These are phyloP conservation scores for Xylaria sp. DNA, from an alignment of 2,329 filamentous ascomycete genomes.

Conservation along the genomic window DNA sequence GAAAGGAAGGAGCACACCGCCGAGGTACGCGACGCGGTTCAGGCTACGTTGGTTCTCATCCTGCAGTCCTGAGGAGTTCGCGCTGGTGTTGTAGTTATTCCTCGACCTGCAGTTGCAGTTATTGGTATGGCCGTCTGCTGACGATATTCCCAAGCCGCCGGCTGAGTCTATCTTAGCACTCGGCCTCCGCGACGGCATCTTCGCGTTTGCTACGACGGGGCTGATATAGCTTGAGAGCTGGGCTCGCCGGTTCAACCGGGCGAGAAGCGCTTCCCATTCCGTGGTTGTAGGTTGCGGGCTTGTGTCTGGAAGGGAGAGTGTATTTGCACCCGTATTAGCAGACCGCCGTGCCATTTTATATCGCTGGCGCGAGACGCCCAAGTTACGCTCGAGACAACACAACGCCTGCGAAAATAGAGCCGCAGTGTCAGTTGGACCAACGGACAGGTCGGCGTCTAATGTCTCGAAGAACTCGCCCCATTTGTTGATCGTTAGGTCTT, in stretches of 20 bases:
- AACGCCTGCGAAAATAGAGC: conserved; percentile 48
- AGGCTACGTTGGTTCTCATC: conserved; percentile 55
- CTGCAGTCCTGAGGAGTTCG: background rate
- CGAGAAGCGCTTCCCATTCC: conserved; percentile 50
- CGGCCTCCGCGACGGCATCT: conserved; percentile 13
- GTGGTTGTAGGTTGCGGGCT: background rate
- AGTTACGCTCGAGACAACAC: conserved; percentile 52
- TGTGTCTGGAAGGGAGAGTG: background rate
- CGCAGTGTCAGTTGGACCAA: conserved; percentile 17
- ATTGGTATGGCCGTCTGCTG: conserved; percentile 3
- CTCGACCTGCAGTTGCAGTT: background rate
- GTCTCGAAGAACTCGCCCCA: conserved; percentile 54
- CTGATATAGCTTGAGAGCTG: conserved; percentile 41
- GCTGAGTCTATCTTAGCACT: background rate
- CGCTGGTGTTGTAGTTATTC: background rate
- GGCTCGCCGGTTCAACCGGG: conserved; percentile 46
- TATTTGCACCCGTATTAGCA: background rate
- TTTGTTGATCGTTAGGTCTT: conserved; percentile 41
- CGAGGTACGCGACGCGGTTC: conserved; percentile 61
- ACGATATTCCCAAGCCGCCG: background rate
- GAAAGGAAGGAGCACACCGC: conserved; percentile 60
- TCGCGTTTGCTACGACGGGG: conserved; percentile 28
- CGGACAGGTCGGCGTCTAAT: conserved; percentile 35
- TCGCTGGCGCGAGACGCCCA: conserved; percentile 39
- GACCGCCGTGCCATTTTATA: background rate